Conservation (phyloP, 2,329 filamentous ascomycete genomes). For the Stagonosporopsis vannaccii region DNA sequence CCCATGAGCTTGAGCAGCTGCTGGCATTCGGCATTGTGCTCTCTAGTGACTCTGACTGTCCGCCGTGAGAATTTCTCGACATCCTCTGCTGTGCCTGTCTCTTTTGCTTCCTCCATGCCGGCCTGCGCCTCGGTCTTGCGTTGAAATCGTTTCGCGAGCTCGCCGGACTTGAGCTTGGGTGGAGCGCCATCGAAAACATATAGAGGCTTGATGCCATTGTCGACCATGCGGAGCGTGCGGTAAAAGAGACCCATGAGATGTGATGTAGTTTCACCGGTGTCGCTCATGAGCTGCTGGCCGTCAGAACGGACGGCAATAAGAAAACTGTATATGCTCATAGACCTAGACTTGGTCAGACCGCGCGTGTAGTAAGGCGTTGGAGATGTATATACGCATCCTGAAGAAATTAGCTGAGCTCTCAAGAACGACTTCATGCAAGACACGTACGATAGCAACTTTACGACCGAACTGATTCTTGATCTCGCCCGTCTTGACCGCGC, state of each 20-base stretch:
- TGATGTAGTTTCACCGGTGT: slow-evolving; percentile 94
- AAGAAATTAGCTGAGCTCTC: slow-evolving; percentile 29
- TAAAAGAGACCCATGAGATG: slow-evolving; percentile 99
- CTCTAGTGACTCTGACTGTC: slow-evolving; percentile 92
- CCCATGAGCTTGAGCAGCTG: slow-evolving; percentile 92
- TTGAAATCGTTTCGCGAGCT: slow-evolving; percentile 94
- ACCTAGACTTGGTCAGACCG: slow-evolving; percentile 59
- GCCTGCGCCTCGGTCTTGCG: slow-evolving; percentile 93
- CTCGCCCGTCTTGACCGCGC: slow-evolving; percentile 92
- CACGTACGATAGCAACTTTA: slow-evolving; percentile 91
- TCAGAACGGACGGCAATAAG: slow-evolving; percentile 96
- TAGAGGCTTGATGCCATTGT: slow-evolving; percentile 97
- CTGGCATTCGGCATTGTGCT: slow-evolving; percentile 97
- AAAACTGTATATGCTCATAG: slow-evolving; percentile 99
- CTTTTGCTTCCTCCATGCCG: slow-evolving; percentile 91
- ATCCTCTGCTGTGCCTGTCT: slow-evolving; percentile 96
- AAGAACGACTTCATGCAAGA: not conserved
- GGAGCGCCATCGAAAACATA: slow-evolving; percentile 98
- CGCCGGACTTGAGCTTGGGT: slow-evolving; percentile 95
- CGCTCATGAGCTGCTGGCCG: slow-evolving; percentile 94
- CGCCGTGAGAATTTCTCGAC: slow-evolving; percentile 95
- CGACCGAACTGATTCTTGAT: slow-evolving; percentile 99
- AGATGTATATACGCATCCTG: slow-evolving; percentile 56
- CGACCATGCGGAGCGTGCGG: slow-evolving; percentile 95
- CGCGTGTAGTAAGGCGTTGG: not conserved